These are phyloP conservation scores for Cutaneotrichosporon cutaneum DNA, from an alignment of 1,284 basidiomycete genomes.

Conservation along the genomic window DNA sequence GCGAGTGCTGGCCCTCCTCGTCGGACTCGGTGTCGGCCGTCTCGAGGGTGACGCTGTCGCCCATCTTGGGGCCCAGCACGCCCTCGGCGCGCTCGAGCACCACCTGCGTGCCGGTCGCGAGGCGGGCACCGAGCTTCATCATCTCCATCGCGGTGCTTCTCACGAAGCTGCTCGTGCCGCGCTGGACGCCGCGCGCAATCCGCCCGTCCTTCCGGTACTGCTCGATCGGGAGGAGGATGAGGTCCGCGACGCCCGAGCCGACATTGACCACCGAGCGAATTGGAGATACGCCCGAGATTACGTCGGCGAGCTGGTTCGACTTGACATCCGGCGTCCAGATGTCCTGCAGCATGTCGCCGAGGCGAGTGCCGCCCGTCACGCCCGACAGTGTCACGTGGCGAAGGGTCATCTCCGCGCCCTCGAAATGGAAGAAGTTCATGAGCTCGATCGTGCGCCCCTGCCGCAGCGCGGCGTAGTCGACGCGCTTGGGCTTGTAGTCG, in stretches of 20 bases:
- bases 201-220: conserved; percentile 96
- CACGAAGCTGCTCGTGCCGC: conserved; percentile 87
- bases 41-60: conserved; percentile 30
- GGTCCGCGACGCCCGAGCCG: conserved; percentile 91
- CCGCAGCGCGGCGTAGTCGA: conserved; percentile 87
- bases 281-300: conserved; percentile 94
- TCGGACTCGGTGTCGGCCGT: conserved; percentile 14
- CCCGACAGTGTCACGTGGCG: conserved; percentile 88
- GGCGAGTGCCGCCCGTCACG: conserved; percentile 81
- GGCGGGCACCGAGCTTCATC: conserved; percentile 86
- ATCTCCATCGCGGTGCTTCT: conserved; percentile 92
- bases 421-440: conserved; percentile 99
- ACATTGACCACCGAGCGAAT: conserved; percentile 95
- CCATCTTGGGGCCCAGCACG: conserved; percentile 66
- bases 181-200: conserved; percentile 89
- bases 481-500: conserved; percentile 96
- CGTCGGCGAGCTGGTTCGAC: conserved; percentile 93
- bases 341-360: conserved; percentile 90
- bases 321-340: conserved; percentile 99
- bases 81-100: conserved; percentile 92
- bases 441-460: conserved; percentile 92
- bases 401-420: conserved; percentile 96
- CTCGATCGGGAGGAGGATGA: conserved; percentile 91
- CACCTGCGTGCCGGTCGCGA: conserved; percentile 96
- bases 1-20: conserved; percentile 64